Evolutionary conservation across 192 early-diverging fungal genomes (phyloP).

Genomic region (Podila epigama): DNA sequence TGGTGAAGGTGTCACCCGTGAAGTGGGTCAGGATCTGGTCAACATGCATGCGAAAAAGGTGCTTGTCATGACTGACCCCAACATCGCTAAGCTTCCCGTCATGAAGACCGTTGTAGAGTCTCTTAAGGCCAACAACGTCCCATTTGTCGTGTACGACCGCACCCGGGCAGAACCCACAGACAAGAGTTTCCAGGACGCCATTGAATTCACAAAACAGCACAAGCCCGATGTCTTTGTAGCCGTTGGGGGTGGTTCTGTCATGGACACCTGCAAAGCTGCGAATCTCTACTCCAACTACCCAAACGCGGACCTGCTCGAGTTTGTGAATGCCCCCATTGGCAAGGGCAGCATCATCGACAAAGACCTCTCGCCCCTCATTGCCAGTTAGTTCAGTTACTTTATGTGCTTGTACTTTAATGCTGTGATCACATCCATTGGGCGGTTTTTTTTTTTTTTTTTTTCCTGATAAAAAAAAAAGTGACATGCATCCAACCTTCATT

Average conservation of each 20-base stretch:
- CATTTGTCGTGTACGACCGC: constrained; percentile 76
- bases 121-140: constrained; percentile 70
- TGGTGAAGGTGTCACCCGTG: constrained; percentile 81
- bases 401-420: neutral
- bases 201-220: constrained; percentile 78
- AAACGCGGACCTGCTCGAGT: constrained; percentile 86
- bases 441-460: too few species aligned
- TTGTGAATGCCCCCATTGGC: constrained; percentile 93
- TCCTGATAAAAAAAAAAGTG: too few species aligned
- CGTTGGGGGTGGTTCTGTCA: constrained; percentile 90
- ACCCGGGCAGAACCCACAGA: constrained; percentile 89
- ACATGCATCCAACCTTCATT: neutral
- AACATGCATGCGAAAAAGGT: constrained; percentile 85
- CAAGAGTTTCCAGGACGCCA: constrained; percentile 80
- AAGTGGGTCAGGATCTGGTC: constrained; percentile 84
- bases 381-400: constrained; percentile 48
- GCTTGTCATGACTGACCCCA: constrained; percentile 84
- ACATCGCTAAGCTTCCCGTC: constrained; percentile 76
- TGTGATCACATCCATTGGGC: neutral
- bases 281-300: constrained; percentile 85
- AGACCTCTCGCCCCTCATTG: constrained; percentile 80
- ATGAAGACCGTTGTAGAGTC: constrained; percentile 80
- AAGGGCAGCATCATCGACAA: constrained; percentile 80
- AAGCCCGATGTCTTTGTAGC: constrained; percentile 86
- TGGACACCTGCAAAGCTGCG: constrained; percentile 92